Evolutionary conservation across 306 rosid species (phyloP).

Genomic region (Ormosia emarginata): DNA sequence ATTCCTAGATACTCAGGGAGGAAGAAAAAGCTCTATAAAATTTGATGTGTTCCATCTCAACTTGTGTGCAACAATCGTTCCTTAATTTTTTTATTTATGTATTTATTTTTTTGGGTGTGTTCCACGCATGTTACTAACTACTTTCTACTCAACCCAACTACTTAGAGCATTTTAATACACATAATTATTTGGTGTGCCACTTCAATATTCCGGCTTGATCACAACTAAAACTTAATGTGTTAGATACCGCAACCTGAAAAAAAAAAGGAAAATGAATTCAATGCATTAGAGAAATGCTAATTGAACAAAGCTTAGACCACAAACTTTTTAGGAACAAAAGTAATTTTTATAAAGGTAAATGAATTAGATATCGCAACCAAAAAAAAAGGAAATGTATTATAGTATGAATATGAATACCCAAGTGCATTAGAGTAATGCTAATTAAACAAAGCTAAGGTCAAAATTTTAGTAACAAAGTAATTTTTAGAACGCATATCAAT

Average conservation of each 20-base stretch:
- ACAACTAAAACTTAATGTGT: neutral
- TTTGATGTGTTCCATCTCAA: no score
- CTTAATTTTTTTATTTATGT: no score
- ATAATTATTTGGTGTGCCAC: neutral
- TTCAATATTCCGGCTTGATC: no score
- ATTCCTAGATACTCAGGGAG: no score
- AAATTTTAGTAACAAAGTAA: neutral
- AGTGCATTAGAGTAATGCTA: neutral
- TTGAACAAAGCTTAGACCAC: neutral
- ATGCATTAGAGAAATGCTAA: neutral
- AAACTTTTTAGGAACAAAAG: neutral
- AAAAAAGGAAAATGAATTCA: neutral
- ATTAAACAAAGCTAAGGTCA: no score
- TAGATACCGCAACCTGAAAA: neutral
- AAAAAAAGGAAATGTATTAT: neutral
- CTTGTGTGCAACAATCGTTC: no score
- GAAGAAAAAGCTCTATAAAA: no score
- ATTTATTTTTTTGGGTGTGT: no score
- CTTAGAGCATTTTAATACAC: no score
- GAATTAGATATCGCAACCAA: neutral
- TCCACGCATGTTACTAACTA: no score
- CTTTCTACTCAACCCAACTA: no score
- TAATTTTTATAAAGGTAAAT: neutral
- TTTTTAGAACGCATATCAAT: neutral
- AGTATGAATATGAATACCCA: neutral